A percentile compares a stretch with the other conserved stretches of the same genome.
These are phyloP conservation scores for Lodderomyces parapsilosis DNA, from an alignment of 1,139 yeast species.

Conservation along the genomic window DNA sequence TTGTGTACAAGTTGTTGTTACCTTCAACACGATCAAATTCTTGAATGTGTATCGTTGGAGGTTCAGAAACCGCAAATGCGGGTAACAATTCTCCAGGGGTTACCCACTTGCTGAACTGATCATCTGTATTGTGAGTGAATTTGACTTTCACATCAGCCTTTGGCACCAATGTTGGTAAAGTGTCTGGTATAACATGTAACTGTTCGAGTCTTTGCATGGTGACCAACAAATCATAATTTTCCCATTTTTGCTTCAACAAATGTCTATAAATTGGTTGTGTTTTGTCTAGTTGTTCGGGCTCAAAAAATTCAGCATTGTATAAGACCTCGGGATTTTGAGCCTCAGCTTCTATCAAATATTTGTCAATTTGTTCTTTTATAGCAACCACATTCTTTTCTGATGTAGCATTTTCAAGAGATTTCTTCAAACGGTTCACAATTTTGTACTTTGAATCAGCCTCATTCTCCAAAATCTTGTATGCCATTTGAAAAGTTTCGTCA, in stretches of 20 bases:
- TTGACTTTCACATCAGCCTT: slow-evolving; percentile 70
- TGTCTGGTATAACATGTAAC: slow-evolving; percentile 85
- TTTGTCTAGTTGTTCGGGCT: slow-evolving; percentile 56
- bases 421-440: slow-evolving; percentile 18
- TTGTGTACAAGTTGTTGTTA: slow-evolving; percentile 58
- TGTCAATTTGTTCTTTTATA: slow-evolving; percentile 19
- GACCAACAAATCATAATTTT: slow-evolving; percentile 61
- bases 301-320: slow-evolving; percentile 53
- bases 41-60: slow-evolving; percentile 74
- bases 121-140: slow-evolving; percentile 67
- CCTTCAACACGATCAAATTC: slow-evolving; percentile 56
- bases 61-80: slow-evolving; percentile 65
- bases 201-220: slow-evolving; percentile 90
- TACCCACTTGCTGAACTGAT: slow-evolving; percentile 56
- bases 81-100: slow-evolving; percentile 79
- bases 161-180: slow-evolving; percentile 88
- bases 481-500: slow-evolving; percentile 68
- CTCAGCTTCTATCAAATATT: slow-evolving; percentile 50
- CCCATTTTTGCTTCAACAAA: slow-evolving; percentile 71
- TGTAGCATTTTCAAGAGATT: slow-evolving; percentile 4
- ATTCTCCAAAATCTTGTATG: slow-evolving; percentile 58
- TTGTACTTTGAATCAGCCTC: slow-evolving; percentile 30
- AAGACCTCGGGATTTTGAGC: slow-evolving; percentile 77
- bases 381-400: slow-evolving; percentile 9
- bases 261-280: slow-evolving; percentile 77